Evolutionary conservation across 2,329 filamentous ascomycete species (phyloP).

Genomic region (Paecilomyces fulvus): DNA sequence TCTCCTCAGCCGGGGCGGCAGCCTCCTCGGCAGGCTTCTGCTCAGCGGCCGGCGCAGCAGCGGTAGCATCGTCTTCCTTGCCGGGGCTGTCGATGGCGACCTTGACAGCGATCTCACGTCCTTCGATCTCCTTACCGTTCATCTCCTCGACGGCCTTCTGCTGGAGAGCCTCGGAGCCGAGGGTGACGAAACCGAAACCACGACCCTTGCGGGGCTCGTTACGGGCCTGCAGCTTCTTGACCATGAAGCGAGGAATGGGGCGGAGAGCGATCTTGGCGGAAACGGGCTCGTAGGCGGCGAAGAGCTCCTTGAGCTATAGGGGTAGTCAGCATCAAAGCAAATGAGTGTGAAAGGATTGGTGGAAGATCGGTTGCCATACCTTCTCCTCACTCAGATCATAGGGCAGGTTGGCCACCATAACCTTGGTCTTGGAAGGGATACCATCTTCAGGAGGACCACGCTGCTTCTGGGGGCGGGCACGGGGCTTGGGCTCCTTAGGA

Average conservation of each 20-base stretch:
- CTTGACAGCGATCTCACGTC: slow-evolving; percentile 98
- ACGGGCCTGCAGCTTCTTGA: slow-evolving; percentile 98
- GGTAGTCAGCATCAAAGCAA: slow-evolving; percentile 15
- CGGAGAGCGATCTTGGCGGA: slow-evolving; percentile 98
- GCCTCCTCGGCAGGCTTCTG: slow-evolving; percentile 13
- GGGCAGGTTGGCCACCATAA: slow-evolving; percentile 99
- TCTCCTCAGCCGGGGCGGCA: slow-evolving; percentile 29
- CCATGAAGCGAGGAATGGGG: slow-evolving; percentile 98
- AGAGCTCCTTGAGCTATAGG: slow-evolving; percentile 87
- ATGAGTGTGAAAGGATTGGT: slow-evolving; percentile 1
- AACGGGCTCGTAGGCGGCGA: slow-evolving; percentile 80
- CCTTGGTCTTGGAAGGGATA: slow-evolving; percentile 98
- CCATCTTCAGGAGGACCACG: slow-evolving; percentile 95
- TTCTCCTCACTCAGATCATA: slow-evolving; percentile 98
- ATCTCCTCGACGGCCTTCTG: slow-evolving; percentile 96
- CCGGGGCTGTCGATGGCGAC: slow-evolving; percentile 98
- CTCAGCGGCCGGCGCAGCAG: slow-evolving; percentile 16
- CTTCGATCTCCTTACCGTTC: slow-evolving; percentile 99
- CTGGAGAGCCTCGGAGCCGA: slow-evolving; percentile 90
- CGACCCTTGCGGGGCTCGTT: slow-evolving; percentile 98
- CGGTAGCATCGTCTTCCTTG: slow-evolving; percentile 76
- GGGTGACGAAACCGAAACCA: slow-evolving; percentile 96
- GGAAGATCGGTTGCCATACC: slow-evolving; percentile 45
- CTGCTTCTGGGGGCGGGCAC: slow-evolving; percentile 59
- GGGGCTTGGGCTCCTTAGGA: slow-evolving; percentile 32